These are phyloP conservation scores for Jimgerdemannia lactiflua DNA, from an alignment of 192 early-diverging fungal species.

Conservation along the genomic window DNA sequence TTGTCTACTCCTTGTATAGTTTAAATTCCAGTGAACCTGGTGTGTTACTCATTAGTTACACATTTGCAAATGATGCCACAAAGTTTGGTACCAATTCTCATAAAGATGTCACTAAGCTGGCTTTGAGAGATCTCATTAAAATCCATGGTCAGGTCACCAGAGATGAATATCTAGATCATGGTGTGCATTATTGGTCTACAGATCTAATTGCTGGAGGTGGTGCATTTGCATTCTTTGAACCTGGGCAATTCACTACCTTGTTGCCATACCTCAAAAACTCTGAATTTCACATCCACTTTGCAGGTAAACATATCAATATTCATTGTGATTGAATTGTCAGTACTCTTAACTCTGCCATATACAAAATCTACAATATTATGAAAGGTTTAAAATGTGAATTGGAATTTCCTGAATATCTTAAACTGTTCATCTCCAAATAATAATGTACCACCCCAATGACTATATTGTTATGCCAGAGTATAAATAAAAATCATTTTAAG, in stretches of 20 bases:
- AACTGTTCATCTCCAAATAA: too few relatives aligned
- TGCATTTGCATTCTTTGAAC: neutral
- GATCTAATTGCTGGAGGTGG: neutral
- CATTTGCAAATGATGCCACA: conserved; percentile 4
- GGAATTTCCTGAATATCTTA: too few relatives aligned
- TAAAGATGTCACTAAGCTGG: conserved; percentile 13
- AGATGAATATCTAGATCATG: conserved; percentile 7
- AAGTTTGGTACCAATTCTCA: conserved; percentile 15
- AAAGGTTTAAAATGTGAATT: too few relatives aligned
- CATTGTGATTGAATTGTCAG: conserved; percentile 27
- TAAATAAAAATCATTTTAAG: too few relatives aligned
- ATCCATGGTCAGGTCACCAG: conserved; percentile 18
- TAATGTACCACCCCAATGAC: too few relatives aligned
- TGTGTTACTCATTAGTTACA: too few relatives aligned
- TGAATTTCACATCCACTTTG: neutral
- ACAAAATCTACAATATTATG: too few relatives aligned
- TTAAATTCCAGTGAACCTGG: too few relatives aligned
- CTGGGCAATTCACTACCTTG: neutral
- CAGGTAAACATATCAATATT: conserved; percentile 22
- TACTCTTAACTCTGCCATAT: neutral
- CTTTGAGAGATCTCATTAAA: conserved; percentile 17
- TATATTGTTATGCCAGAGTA: too few relatives aligned
- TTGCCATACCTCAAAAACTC: neutral
- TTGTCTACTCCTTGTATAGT: too few relatives aligned
- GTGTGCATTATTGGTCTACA: neutral